These are phyloP conservation scores for Prunus salicina DNA, from an alignment of 306 rosid species.

Conservation along the genomic window DNA sequence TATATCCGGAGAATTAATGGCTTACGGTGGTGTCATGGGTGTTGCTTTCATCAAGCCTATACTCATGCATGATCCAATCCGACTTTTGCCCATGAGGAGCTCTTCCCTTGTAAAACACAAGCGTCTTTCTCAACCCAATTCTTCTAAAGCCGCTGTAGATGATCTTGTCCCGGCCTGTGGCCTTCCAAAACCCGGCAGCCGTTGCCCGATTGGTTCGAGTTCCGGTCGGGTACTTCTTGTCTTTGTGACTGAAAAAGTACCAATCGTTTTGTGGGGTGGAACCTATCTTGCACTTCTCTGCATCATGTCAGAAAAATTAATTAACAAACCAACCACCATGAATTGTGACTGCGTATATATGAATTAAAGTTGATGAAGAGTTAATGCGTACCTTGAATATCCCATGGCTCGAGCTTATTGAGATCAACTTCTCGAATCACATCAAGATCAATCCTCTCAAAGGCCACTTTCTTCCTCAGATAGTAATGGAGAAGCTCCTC, in stretches of 20 bases:
- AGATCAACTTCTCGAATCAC: constrained; percentile 62
- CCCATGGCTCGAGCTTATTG: constrained; percentile 69
- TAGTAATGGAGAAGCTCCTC: constrained; percentile 67
- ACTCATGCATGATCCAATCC: constrained; percentile 69
- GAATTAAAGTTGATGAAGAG: neutral
- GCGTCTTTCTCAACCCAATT: constrained; percentile 57
- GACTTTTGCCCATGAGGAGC: constrained; percentile 67
- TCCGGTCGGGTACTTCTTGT: constrained; percentile 62
- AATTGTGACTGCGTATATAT: neutral
- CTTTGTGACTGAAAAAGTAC: constrained; percentile 66
- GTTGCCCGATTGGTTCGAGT: constrained; percentile 63
- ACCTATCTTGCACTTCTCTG: constrained; percentile 62
- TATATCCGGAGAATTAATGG: neutral
- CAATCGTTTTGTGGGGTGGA: constrained; percentile 61
- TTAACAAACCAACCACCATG: neutral
- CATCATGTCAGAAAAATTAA: neutral
- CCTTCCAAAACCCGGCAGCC: constrained; percentile 61
- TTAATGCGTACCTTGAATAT: constrained; percentile 49
- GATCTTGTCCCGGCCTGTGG: constrained; percentile 59
- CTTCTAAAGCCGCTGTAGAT: constrained; percentile 43
- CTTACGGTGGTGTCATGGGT: constrained; percentile 36
- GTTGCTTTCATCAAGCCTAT: constrained; percentile 48
- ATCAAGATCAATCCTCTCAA: constrained; percentile 56
- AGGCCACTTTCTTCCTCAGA: constrained; percentile 50
- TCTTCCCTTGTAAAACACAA: constrained; percentile 58